Base-by-base conservation (phyloP, 164 flowering plant species). In the Liriodendron chinense region DNA sequence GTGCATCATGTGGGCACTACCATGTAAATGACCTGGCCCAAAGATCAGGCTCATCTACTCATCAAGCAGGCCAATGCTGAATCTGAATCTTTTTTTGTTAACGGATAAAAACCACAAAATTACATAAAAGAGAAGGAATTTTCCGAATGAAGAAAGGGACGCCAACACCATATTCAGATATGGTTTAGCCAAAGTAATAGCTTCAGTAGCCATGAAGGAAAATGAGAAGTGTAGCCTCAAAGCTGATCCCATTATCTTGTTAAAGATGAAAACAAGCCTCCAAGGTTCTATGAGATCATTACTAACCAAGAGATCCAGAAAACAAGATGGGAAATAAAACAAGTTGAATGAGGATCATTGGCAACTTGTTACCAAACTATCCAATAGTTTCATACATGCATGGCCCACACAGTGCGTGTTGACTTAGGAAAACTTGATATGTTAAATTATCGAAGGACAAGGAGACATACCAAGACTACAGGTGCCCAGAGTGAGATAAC, bases 401-500 rank as follows among this genome's bases (percentile, higher is more conserved):
- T 4, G 43, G 43, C 43, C 43, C 43, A 34, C 43, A 34, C 2
- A 34, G 7, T 34, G 43, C 7, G 43, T 34, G 43, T 34, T 34
- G 43, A 34, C 43, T 34, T 34, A 4, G 43, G 6, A 34, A 34
- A 34, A 34, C 43, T 24, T 9, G 34, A 64, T 64, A 23, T 64
- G 10, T 24, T 12, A 64, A 20, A 53, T 21, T 73, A 75, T 57
- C 23, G 24, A 74, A 34, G 43, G 7, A 61, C 34, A 73, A 61
- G 10, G 74, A 68, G 56, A 78, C 85, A 43, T 57, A 93, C 99
- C 92, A 92, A 23, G 64, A 96, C 78, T 18, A 94, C 88, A 63
- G 99, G 99, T 49, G 87, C 89, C 99, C 98, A 96, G 18, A 96
- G 91, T 24, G 99, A 79, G 43, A 84, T 48, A 69, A 93, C 83